Percentiles rank a stretch among this genome's conserved stretches.
phyloP scores from a whole-genome alignment of 192 early-diverging fungal species.

The Coemansia sp. region DNA sequence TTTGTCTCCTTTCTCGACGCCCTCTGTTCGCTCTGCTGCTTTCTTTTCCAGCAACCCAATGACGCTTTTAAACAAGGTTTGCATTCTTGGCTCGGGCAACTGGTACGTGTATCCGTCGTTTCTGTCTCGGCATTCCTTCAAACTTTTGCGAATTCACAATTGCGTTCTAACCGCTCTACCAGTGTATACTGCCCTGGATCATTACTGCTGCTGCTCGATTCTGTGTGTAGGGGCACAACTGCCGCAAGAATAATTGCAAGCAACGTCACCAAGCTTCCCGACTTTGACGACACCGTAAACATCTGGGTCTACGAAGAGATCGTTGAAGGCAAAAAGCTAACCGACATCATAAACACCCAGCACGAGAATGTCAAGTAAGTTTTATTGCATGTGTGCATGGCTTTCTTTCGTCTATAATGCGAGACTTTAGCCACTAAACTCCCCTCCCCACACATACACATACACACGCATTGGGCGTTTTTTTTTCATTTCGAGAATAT shows the following conservation, averaged over 20 bases:
- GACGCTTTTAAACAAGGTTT: constrained; percentile 67
- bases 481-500: too few relatives aligned
- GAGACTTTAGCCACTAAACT: too few relatives aligned
- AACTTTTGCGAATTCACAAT: not conserved
- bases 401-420: not conserved
- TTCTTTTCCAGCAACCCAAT: constrained; percentile 16
- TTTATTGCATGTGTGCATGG: not conserved
- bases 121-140: not conserved
- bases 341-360: constrained; percentile 90
- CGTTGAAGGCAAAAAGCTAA: constrained; percentile 78
- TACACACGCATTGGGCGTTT: too few relatives aligned
- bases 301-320: constrained; percentile 98
- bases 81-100: constrained; percentile 93
- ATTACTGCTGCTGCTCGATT: not conserved
- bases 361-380: constrained; percentile 86
- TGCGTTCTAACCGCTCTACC: not conserved
- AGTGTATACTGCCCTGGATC: not conserved
- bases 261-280: constrained; percentile 69
- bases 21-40: not conserved
- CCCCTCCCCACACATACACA: too few relatives aligned
- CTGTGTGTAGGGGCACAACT: constrained; percentile 76
- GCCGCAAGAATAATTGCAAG: constrained; percentile 87
- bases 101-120: constrained; percentile 62
- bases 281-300: constrained; percentile 76
- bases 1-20: not conserved